Base-by-base conservation (phyloP, 106 monocot species). In the Triglochin maritima region DNA sequence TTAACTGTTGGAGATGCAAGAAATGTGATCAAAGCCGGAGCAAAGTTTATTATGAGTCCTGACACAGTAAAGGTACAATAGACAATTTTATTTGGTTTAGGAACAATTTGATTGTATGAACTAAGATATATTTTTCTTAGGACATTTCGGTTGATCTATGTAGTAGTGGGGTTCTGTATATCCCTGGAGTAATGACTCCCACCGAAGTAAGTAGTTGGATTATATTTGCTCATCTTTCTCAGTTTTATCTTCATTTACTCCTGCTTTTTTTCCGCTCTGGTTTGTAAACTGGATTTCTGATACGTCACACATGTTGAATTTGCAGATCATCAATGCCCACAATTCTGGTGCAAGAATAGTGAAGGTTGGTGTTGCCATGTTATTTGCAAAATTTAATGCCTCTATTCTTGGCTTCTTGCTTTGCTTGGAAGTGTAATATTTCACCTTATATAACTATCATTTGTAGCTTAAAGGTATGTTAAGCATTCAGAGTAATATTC, bases 41-140 rank as follows among this genome's bases (percentile, higher is more conserved):
- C 89, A 47, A 87, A 81, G 72, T 89, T 94, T 79, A 79, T 94
- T 43, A 89, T 89, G 89, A 87, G 89, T 77, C 94, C 94, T 77
- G 60, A 62, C 63, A 89, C 87, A 46, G 62, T 94, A 62, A 77
- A 79, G 82, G 94, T 89, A 46, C 29, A 29, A 29, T 29, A 1
- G 29, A 29, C 29, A 29, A 29, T 29, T 29, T 29, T 29, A 29
- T 29, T 29, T 29, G 29, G 29, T 29, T 29, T 0, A 29, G 29
- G 29, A 29, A 29, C 29, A 1, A 29, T 29, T 29, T 29, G 29
- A 29, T 29, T 29, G 29, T 29, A 29, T 29, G 29, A 29, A 29
- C 3, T 81, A 45, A 58, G 60, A 13, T n/a, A 49, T 65, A 17
- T 49, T 65, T 65, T 49, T 4, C 42, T 67, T 57, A 93, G 88